phyloP scores from a whole-genome alignment of 176 grass and related monocot species.

The Triticum turgidum region DNA sequence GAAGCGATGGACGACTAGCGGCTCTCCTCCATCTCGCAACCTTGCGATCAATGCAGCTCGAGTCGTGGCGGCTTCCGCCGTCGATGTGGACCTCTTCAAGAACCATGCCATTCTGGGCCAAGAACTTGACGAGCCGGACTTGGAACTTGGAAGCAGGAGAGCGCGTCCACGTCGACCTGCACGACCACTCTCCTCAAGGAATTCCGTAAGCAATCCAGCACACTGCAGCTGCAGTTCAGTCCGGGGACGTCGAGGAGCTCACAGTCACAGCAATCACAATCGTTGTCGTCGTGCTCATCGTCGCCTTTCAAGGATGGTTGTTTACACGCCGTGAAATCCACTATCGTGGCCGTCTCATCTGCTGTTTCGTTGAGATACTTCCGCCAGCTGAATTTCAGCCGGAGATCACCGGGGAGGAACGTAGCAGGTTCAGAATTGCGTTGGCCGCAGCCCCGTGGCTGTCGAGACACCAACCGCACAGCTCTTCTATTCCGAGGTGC shows the following conservation, averaged over 20 bases:
- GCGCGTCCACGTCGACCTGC: neutral
- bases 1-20: neutral
- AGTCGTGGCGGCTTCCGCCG: neutral
- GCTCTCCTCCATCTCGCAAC: neutral
- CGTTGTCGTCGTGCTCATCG: neutral
- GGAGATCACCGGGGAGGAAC: neutral
- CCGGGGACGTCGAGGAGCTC: neutral
- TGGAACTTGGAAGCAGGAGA: neutral
- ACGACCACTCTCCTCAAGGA: neutral
- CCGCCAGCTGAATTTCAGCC: neutral
- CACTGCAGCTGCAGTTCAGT: neutral
- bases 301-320: neutral
- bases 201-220: neutral
- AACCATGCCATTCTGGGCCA: neutral
- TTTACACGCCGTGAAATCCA: neutral
- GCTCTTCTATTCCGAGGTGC: neutral
- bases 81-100: neutral
- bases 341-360: neutral
- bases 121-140: neutral
- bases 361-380: neutral
- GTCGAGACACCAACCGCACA: neutral
- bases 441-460: neutral
- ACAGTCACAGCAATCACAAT: neutral
- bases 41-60: neutral
- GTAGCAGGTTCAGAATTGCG: neutral